A percentile compares a stretch with the other conserved stretches of the same genome.
phyloP scores from a whole-genome alignment of 176 grass and related monocot species.

The Phoenix dactylifera region DNA sequence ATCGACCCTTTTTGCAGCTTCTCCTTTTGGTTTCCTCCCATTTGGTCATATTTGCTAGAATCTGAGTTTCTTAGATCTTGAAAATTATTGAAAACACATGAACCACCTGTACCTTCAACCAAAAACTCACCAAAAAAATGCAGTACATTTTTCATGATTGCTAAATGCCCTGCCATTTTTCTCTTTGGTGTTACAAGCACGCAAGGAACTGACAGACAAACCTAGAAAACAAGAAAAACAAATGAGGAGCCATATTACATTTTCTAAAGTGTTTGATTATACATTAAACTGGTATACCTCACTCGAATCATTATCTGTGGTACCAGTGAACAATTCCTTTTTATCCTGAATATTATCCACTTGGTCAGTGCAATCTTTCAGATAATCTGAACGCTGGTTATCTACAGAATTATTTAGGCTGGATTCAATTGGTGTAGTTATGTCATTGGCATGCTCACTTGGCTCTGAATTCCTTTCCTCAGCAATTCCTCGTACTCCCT shows the following conservation, averaged over 20 bases:
- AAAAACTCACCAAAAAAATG: conserved; percentile 96
- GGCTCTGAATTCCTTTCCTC: conserved; percentile 54
- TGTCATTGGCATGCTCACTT: conserved; percentile 24
- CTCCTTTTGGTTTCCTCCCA: conserved; percentile 37
- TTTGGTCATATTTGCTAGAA: conserved; percentile 46
- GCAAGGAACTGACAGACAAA: conserved; percentile 51
- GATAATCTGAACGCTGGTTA: conserved; percentile 31
- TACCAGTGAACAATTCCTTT: conserved; percentile 47
- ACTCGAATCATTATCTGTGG: conserved; percentile 38
- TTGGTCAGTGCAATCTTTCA: conserved; percentile 45
- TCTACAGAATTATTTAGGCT: conserved; percentile 34
- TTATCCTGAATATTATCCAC: conserved; percentile 49
- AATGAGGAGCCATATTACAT: conserved; percentile 11
- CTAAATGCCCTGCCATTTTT: conserved; percentile 77
- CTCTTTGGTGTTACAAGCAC: conserved; percentile 95
- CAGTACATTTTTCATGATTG: conserved; percentile 53
- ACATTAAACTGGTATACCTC: conserved; percentile 31
- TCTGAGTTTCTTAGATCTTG: conserved; percentile 56
- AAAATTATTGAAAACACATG: conserved; percentile 80
- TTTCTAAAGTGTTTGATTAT: conserved; percentile 1
- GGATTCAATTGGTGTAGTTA: conserved; percentile 20
- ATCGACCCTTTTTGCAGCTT: conserved; percentile 20
- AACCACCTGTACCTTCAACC: conserved; percentile 87
- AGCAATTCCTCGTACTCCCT: conserved; percentile 72
- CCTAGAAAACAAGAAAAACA: conserved; percentile 38